phyloP scores from a whole-genome alignment of 2,329 filamentous ascomycete genomes.

The Sporothrix humicola region DNA sequence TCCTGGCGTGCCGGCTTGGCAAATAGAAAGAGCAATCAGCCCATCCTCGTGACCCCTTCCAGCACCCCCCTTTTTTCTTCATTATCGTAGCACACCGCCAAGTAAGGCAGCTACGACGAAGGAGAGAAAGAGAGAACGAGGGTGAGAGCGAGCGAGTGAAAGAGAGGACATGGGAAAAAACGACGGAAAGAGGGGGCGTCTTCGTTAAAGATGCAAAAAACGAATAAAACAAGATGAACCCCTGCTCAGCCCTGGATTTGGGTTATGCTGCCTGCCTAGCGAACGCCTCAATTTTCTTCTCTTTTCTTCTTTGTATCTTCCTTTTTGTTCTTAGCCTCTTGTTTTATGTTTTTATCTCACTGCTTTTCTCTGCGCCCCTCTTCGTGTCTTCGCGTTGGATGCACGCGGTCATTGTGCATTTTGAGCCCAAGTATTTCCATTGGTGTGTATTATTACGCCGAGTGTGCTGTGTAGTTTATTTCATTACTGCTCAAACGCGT shows the following conservation, averaged over 20 bases:
- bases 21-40: conserved; percentile 26
- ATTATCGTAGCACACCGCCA: conserved; percentile 35
- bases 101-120: background rate
- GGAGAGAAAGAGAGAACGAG: background rate
- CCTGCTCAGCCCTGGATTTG: conserved; percentile 18
- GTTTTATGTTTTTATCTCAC: conserved; percentile 16
- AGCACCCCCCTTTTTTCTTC: background rate
- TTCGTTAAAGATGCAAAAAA: conserved; percentile 7
- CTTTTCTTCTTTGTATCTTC: conserved; percentile 17
- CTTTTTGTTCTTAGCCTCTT: background rate
- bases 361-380: background rate
- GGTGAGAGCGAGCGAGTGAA: too few relatives aligned
- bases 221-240: conserved; percentile 2
- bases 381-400: background rate
- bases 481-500: background rate
- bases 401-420: conserved; percentile 20
- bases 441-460: background rate
- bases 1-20: conserved; percentile 26
- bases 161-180: background rate
- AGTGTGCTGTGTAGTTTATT: background rate
- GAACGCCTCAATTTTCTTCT: background rate
- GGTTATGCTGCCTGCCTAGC: conserved; percentile 3
- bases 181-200: background rate
- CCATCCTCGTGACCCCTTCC: conserved; percentile 33
- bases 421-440: background rate